These are phyloP conservation scores for Pythium folliculosum DNA, from an alignment of 352 stramenopile genomes.

Conservation along the genomic window DNA sequence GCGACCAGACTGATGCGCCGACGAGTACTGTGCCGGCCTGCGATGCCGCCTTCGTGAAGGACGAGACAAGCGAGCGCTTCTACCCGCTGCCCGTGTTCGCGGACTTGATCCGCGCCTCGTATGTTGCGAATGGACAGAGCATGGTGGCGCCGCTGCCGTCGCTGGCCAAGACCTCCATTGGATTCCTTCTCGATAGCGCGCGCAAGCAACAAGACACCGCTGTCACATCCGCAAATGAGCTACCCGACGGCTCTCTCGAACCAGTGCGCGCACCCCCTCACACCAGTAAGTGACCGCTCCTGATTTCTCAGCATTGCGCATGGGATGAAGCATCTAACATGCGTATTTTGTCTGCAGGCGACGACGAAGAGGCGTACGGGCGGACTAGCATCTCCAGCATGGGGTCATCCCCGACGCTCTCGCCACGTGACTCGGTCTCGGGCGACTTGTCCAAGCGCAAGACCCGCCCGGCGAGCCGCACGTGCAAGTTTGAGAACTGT, in stretches of 20 bases:
- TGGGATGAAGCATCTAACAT: not conserved
- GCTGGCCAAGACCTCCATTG: slow-evolving; percentile 52
- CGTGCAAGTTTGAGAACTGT: slow-evolving; percentile 68
- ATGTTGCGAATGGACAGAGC: slow-evolving; percentile 16
- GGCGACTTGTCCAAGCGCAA: slow-evolving; percentile 14
- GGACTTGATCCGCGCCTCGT: slow-evolving; percentile 26
- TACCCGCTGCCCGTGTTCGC: slow-evolving; percentile 20
- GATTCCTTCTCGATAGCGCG: slow-evolving; percentile 63
- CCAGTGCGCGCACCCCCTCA: slow-evolving; percentile 12
- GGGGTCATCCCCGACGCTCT: slow-evolving; percentile 4
- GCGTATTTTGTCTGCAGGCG: not conserved
- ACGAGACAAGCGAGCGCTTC: slow-evolving; percentile 7
- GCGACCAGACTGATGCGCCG: not conserved
- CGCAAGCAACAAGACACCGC: slow-evolving; percentile 16
- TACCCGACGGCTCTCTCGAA: slow-evolving; percentile 2
- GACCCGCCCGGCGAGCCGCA: slow-evolving; percentile 46
- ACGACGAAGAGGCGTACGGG: slow-evolving; percentile 14
- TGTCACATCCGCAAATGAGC: not conserved
- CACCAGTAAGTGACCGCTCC: not conserved
- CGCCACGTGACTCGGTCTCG: not conserved
- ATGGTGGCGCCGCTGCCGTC: slow-evolving; percentile 11
- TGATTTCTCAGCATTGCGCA: not conserved
- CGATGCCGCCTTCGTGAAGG: not conserved
- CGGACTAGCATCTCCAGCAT: slow-evolving; percentile 8
- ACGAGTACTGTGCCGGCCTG: not conserved